phyloP scores from a whole-genome alignment of 768 basidiomycete species.

The Boletus reticuloceps region DNA sequence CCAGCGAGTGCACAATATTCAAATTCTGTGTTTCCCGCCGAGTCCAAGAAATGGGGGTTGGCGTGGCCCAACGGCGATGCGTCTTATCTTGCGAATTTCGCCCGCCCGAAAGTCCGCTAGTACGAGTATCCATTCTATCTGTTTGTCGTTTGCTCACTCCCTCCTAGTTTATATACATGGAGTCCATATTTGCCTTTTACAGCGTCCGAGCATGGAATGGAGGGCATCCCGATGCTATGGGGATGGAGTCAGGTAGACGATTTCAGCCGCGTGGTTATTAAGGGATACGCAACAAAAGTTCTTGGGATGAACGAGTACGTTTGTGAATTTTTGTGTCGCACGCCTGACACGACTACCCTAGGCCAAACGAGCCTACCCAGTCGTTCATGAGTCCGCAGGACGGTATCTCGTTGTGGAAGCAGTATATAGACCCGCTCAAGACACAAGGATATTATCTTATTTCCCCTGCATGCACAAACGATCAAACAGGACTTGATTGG shows the following conservation, averaged over 20 bases:
- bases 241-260: conserved; percentile 48
- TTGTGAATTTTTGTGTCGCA: neutral
- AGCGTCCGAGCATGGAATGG: conserved; percentile 45
- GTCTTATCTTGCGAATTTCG: conserved; percentile 49
- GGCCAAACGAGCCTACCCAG: conserved; percentile 69
- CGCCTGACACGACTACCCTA: conserved; percentile 26
- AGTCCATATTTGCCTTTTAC: conserved; percentile 44
- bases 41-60: conserved; percentile 53
- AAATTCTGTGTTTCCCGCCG: neutral
- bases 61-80: conserved; percentile 65
- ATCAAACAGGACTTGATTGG: conserved; percentile 64
- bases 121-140: conserved; percentile 25
- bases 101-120: conserved; percentile 42
- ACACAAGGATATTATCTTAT: conserved; percentile 57
- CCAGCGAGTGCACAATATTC: neutral
- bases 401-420: conserved; percentile 59
- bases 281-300: conserved; percentile 52
- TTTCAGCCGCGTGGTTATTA: conserved; percentile 46
- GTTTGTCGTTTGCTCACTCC: neutral
- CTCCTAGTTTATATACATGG: conserved; percentile 65
- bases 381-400: conserved; percentile 54
- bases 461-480: conserved; percentile 69
- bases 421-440: conserved; percentile 62
- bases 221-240: conserved; percentile 73
- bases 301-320: conserved; percentile 81